phyloP scores from a whole-genome alignment of 441 rosid genomes.

The Brassica hybrid region DNA sequence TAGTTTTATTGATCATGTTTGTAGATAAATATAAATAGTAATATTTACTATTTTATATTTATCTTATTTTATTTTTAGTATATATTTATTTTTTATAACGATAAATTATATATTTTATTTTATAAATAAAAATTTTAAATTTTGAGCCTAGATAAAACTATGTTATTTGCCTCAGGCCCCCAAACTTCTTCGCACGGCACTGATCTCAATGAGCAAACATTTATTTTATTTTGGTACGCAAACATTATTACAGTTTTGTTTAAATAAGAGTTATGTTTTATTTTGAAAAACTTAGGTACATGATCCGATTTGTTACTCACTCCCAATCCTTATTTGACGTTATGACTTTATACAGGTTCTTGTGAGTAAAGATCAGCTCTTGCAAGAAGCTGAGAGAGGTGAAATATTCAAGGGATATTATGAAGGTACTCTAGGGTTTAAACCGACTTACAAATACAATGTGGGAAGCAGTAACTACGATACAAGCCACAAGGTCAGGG shows the following conservation, averaged over 20 bases:
- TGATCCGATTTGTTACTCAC: not conserved
- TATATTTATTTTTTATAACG: too few relatives aligned
- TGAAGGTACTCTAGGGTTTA: conserved; percentile 70
- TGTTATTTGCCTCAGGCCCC: too few relatives aligned
- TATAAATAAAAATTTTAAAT: too few relatives aligned
- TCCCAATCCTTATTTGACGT: not conserved
- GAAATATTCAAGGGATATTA: conserved; percentile 63
- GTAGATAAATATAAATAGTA: too few relatives aligned
- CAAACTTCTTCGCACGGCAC: not conserved
- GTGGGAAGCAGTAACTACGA: conserved; percentile 70
- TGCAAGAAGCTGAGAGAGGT: conserved; percentile 76
- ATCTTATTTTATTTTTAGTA: too few relatives aligned
- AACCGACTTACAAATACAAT: conserved; percentile 72
- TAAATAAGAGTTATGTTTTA: not conserved
- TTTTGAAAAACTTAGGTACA: not conserved
- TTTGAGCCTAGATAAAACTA: too few relatives aligned
- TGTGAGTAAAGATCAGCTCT: conserved; percentile 67
- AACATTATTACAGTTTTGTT: not conserved
- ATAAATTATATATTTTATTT: too few relatives aligned
- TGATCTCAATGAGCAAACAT: not conserved
- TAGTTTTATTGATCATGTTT: too few relatives aligned
- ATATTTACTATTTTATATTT: too few relatives aligned
- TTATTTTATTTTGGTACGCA: not conserved
- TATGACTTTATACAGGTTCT: conserved; percentile 49
- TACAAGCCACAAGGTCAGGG: conserved; percentile 70